These are phyloP conservation scores for Endogone sp. DNA, from an alignment of 192 early-diverging fungal genomes.

Conservation along the genomic window DNA sequence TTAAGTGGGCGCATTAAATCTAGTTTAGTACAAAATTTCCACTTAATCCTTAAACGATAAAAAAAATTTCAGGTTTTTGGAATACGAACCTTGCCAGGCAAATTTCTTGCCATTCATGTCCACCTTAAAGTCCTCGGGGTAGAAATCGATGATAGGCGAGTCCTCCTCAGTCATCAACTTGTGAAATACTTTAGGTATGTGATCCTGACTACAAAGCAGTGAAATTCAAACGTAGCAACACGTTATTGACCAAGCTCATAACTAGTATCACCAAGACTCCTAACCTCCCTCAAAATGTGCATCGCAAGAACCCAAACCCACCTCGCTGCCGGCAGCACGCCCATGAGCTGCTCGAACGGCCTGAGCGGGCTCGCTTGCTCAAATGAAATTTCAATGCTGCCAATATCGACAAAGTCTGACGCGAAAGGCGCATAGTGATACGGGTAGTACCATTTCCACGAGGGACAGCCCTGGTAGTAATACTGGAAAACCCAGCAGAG, in stretches of 20 bases:
- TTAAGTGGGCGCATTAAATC: too few species aligned
- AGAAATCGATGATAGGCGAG: constrained; percentile 94
- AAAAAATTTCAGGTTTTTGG: too few species aligned
- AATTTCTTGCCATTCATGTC: constrained; percentile 96
- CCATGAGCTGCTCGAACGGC: constrained; percentile 97
- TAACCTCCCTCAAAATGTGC: too few species aligned
- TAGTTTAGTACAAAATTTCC: too few species aligned
- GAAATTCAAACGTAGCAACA: not conserved
- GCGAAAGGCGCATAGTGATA: constrained; percentile 94
- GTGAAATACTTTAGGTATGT: constrained; percentile 64
- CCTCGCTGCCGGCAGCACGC: constrained; percentile 90
- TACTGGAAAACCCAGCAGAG: constrained; percentile 96
- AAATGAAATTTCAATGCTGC: constrained; percentile 68
- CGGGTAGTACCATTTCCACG: constrained; percentile 98
- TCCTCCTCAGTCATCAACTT: constrained; percentile 76
- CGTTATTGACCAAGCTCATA: not conserved
- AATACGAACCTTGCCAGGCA: constrained; percentile 77
- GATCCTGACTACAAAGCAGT: constrained; percentile 41
- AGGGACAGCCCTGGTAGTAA: constrained; percentile 88
- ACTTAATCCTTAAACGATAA: too few species aligned
- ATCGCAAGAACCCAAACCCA: too few species aligned
- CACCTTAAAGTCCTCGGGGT: constrained; percentile 84
- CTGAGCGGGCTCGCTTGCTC: constrained; percentile 80
- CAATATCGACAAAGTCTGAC: constrained; percentile 78
- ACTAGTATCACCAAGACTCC: too few species aligned